Percentiles rank a stretch among this genome's conserved stretches.
phyloP scores from a whole-genome alignment of 148 eudicot species.

The Limonium bicolor region DNA sequence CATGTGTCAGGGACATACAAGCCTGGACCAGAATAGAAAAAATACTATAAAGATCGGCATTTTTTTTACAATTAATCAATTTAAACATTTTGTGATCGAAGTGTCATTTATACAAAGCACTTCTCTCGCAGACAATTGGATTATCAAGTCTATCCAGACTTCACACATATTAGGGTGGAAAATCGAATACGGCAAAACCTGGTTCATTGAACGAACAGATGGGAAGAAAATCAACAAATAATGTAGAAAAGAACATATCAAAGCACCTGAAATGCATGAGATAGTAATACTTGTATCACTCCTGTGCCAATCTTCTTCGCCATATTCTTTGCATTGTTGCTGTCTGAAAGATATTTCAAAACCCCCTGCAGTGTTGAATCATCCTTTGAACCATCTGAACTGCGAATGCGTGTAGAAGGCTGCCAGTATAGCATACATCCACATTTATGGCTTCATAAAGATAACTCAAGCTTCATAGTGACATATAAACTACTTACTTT shows the following conservation, averaged over 20 bases:
- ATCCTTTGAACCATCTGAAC: conserved; percentile 23
- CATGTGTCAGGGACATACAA: conserved; percentile 34
- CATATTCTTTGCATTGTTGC: conserved; percentile 32
- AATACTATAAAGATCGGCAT: no score
- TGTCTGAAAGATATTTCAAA: conserved; percentile 41
- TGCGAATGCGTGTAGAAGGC: conserved; percentile 55
- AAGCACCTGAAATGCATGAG: conserved; percentile 71
- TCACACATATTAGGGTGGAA: no score
- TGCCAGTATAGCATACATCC: conserved; percentile 9
- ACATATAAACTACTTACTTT: conserved; percentile 33
- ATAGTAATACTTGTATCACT: conserved; percentile 51
- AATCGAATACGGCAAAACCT: not conserved
- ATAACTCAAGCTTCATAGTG: not conserved
- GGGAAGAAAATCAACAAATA: not conserved
- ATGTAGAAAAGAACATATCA: not conserved
- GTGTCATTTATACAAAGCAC: no score
- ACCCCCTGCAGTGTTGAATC: conserved; percentile 31
- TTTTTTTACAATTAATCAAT: no score
- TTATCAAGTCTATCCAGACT: no score
- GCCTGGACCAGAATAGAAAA: conserved; percentile 32
- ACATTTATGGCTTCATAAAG: not conserved
- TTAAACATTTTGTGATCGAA: no score
- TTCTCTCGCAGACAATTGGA: no score
- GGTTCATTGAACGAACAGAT: not conserved
- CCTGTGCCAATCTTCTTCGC: conserved; percentile 49